Conservation (phyloP, 352 stramenopile genomes). For the Salisapilia sapeloensis region DNA sequence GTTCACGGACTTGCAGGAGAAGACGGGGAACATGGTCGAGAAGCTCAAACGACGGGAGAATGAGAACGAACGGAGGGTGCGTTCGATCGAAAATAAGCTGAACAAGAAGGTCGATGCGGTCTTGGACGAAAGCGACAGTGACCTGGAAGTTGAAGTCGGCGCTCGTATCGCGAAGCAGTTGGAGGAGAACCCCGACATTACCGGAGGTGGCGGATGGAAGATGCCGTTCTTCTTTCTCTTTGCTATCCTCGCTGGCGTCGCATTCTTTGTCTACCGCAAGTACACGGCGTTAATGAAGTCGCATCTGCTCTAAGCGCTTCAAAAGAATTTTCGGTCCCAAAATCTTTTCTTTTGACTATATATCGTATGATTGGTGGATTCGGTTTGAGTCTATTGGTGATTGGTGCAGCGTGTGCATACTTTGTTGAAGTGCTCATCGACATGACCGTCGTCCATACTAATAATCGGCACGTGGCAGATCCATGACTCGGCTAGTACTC, state of each 20-base stretch:
- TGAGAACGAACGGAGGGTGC: slow-evolving; percentile 57
- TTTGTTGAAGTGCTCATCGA: too few species aligned
- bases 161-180: slow-evolving; percentile 66
- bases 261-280: slow-evolving; percentile 58
- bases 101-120: slow-evolving; percentile 37
- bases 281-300: slow-evolving; percentile 78
- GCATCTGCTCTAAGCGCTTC: slow-evolving; percentile 68
- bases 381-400: too few species aligned
- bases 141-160: slow-evolving; percentile 41
- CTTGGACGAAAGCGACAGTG: slow-evolving; percentile 36
- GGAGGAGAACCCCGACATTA: slow-evolving; percentile 41
- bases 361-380: too few species aligned
- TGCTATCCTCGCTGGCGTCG: slow-evolving; percentile 24
- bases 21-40: slow-evolving; percentile 60
- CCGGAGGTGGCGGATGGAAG: slow-evolving; percentile 47
- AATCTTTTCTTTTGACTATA: too few species aligned
- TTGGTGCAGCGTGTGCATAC: too few species aligned
- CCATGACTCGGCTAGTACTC: too few species aligned
- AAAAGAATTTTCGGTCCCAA: too few species aligned
- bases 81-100: slow-evolving; percentile 50
- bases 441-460: too few species aligned
- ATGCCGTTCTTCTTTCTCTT: slow-evolving; percentile 60
- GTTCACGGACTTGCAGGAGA: slow-evolving; percentile 73
- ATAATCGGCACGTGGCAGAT: too few species aligned
- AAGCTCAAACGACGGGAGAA: slow-evolving; percentile 63